Evolutionary conservation across 2,329 filamentous ascomycete genomes (phyloP), one percentile per base, ranked within the genome.

Genomic region (Colletotrichum caudatum): DNA sequence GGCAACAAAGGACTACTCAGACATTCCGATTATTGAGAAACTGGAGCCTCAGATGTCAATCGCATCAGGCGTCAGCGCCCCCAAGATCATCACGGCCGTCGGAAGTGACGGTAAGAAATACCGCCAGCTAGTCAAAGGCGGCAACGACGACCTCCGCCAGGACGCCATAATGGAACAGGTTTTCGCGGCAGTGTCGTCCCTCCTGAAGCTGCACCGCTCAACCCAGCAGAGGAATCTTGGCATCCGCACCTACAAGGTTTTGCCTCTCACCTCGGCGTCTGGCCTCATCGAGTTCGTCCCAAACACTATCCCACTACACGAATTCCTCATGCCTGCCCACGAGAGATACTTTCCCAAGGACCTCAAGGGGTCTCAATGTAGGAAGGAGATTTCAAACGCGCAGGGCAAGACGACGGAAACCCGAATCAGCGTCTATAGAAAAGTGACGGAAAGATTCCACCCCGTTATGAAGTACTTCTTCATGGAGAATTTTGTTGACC

Each of bases 101-200:
- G 94, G 91, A 20, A 93, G 88, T 23, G 89, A 98, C 80, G 97
- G 96, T 8, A 84, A 87, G 67, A 88, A 87, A 46, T 97, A 95
- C 83, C 97, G 93, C 80, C 94, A 98, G 81, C 85, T 99, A 73
- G 93, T 97, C 79, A 99, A 99, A 85, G 94, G 94, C 73, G 95
- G 96, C 23, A 95, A 95, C 78, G 96, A 99, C 80, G 95, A 99
- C 79, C 88, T 99, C 16, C 93, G 97, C 11, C 96, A 99, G 83
- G 96, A 99, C 78, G 94, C 95, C 56, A 99, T 90, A 85, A 99
- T 99, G 97, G 97, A 99, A 81, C 96, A 99, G 82, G 96, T 99
- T 1, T 99, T 99, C 80, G 94, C 95, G 70, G 94, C 97, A 81
- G 96, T 98, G 29, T 98, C 94, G 69, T 93, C 93, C 63, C 89